Percentiles rank a stretch among this genome's conserved stretches.
phyloP scores from a whole-genome alignment of 192 early-diverging fungal species.

The Coemansia sp. region DNA sequence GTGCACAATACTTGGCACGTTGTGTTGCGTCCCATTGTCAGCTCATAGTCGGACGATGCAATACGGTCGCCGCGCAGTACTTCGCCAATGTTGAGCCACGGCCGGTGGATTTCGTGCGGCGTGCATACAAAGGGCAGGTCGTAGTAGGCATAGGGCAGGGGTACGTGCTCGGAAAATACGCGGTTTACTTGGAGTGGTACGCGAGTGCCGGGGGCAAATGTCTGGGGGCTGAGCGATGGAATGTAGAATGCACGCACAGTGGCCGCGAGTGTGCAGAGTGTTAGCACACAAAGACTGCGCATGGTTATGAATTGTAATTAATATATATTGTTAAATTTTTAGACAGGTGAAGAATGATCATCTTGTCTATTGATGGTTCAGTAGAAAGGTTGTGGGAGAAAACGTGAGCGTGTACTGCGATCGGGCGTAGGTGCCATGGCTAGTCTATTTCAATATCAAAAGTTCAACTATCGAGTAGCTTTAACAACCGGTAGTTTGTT shows the following conservation, averaged over 20 bases:
- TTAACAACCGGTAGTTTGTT: slow-evolving; percentile 67
- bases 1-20: slow-evolving; percentile 60
- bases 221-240: slow-evolving; percentile 45
- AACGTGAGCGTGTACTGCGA: no score
- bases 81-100: slow-evolving; percentile 61
- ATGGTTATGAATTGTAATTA: background rate
- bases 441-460: no score
- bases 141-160: slow-evolving; percentile 64
- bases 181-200: slow-evolving; percentile 69
- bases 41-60: slow-evolving; percentile 58
- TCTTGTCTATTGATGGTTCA: no score
- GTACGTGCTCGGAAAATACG: slow-evolving; percentile 67
- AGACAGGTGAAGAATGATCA: no score
- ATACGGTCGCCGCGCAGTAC: slow-evolving; percentile 74
- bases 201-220: slow-evolving; percentile 50
- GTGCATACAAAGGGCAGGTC: slow-evolving; percentile 66
- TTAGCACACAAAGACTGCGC: background rate
- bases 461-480: background rate
- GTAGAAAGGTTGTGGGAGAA: no score
- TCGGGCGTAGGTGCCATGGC: no score
- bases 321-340: no score
- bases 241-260: slow-evolving; percentile 44
- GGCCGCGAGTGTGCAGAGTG: slow-evolving; percentile 6
- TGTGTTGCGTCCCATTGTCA: slow-evolving; percentile 50
- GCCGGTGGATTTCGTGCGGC: slow-evolving; percentile 23